A percentile compares a stretch with the other conserved stretches of the same genome.
Conservation (phyloP, 768 basidiomycete species). For the Boletus edulis region DNA sequence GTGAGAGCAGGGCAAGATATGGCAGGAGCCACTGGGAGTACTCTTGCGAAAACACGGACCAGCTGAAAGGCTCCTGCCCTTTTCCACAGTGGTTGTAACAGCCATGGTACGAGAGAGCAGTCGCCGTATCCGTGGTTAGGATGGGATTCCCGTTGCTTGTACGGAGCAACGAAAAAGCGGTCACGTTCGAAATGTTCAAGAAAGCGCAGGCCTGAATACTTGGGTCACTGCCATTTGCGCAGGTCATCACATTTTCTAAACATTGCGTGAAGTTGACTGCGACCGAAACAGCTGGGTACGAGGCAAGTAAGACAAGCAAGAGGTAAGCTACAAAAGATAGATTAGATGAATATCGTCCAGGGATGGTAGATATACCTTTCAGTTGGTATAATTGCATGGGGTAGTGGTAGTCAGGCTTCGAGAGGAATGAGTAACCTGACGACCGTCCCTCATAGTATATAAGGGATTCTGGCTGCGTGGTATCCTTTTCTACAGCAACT, state of each 20-base stretch:
- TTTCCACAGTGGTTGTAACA: constrained; percentile 12
- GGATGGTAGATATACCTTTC: constrained; percentile 4
- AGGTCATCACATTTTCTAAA: constrained; percentile 2
- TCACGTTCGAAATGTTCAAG: background rate
- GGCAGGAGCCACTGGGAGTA: constrained; percentile 47
- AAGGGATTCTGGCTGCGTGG: too few species aligned
- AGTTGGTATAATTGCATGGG: constrained; percentile 1
- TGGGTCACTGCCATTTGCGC: background rate
- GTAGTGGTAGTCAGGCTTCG: too few species aligned
- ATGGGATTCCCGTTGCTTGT: constrained; percentile 5
- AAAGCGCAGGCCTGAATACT: background rate
- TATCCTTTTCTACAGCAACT: too few species aligned
- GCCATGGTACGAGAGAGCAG: constrained; percentile 5
- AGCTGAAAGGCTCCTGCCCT: constrained; percentile 14
- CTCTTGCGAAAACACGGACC: constrained; percentile 30
- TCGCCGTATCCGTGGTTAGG: background rate
- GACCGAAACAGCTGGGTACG: background rate
- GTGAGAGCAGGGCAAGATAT: constrained; percentile 47
- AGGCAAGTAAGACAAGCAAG: background rate
- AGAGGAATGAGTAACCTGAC: too few species aligned
- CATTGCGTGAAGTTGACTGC: constrained; percentile 15
- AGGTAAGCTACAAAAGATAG: background rate
- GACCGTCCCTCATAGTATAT: too few species aligned
- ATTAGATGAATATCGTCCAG: background rate
- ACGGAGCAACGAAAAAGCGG: constrained; percentile 15